Evolutionary conservation across 768 basidiomycete genomes (phyloP), one percentile per base, ranked within the genome.

Genomic region (Butyriboletus loyo): DNA sequence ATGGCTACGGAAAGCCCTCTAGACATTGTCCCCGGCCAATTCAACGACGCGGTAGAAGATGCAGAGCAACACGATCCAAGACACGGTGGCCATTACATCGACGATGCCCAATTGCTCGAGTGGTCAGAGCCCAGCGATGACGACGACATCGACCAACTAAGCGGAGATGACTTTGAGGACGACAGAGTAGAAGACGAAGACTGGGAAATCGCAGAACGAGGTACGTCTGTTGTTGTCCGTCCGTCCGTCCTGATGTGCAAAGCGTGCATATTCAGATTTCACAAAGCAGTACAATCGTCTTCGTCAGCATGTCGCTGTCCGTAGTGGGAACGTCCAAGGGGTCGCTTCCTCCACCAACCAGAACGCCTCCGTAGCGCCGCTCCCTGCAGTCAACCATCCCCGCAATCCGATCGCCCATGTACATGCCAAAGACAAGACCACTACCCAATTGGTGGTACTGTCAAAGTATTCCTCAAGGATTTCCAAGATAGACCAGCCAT

Each of bases 281-380:
- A 98, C 97, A 31, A 98, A 98, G 72, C 94, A 98, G 63, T 99
- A 90, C 72, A 98, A 98, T 72, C 87, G 97, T 22, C 77, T 98
- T 28, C 77, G 89, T 45, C 95, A 98, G 67, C 92, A 98, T 67
- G 86, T 91, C 51, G 89, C 89, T 21, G 87, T 92, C 6, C 85
- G 85, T 34, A 82, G 83, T 17, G 89, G 90, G 3, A 82, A 77
- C 50, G 87, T 82, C 1, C 81, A 82, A 49, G 83, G 85, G 13
- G 66, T 76, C 7, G 64, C 75, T 1, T 86, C 86, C 6, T 73
- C 82, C 2, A 73, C 75, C 15, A 77, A 81, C 46, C 70, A 75
- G 5, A 69, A 73, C 9, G 60, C 75, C 9, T 66, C 81, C 4
- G 82, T 87, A 2, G 85, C 83, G 11, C 53, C 84, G 14, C 76